phyloP scores from a whole-genome alignment of 2,329 filamentous ascomycete genomes.

The Hypoxylon rubiginosum region DNA sequence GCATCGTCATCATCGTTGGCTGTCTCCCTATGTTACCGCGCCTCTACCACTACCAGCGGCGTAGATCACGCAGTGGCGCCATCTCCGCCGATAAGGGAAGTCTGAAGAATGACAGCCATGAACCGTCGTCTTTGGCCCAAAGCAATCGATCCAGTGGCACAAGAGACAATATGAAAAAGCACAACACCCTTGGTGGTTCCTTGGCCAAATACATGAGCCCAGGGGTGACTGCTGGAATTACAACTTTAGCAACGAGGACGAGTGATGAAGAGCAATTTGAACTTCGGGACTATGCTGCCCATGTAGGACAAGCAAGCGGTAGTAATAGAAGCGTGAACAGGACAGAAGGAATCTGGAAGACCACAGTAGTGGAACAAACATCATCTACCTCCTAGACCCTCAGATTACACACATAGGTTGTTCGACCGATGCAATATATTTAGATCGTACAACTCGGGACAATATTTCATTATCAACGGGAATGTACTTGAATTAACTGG shows the following conservation, averaged over 20 bases:
- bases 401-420: neutral
- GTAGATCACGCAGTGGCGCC: neutral
- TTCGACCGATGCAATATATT: neutral
- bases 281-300: neutral
- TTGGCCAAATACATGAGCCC: neutral
- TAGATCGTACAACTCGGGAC: too few species aligned
- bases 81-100: neutral
- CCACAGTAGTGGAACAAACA: neutral
- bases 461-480: too few species aligned
- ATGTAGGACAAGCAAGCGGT: neutral
- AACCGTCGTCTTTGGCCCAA: neutral
- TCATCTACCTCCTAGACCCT: neutral
- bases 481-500: too few species aligned
- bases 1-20: constrained; percentile 24
- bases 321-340: neutral
- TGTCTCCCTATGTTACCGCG: constrained; percentile 15
- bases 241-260: neutral
- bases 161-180: neutral
- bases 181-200: neutral
- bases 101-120: neutral
- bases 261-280: neutral
- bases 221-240: neutral
- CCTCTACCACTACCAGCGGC: constrained; percentile 12
- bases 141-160: neutral
- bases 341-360: neutral